Conservation (phyloP, 306 rosid genomes). For the Sicyos baderoa region DNA sequence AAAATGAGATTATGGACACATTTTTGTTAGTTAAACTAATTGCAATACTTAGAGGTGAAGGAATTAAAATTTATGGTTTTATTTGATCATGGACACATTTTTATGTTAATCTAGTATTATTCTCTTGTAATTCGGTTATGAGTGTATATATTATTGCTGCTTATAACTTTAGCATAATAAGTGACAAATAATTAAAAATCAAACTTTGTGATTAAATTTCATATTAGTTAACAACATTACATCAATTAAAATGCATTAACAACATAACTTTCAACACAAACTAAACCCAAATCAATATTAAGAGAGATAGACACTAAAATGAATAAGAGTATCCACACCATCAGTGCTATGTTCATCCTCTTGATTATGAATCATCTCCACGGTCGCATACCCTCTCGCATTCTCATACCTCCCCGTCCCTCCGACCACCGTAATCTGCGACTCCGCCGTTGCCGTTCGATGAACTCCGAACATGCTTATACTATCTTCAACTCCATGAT, state of each 20-base stretch:
- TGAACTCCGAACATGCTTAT: slow-evolving; percentile 76
- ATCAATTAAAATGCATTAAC: not conserved
- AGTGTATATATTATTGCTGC: no score
- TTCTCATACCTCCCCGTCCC: slow-evolving; percentile 61
- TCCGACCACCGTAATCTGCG: slow-evolving; percentile 69
- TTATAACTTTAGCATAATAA: no score
- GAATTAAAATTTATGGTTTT: no score
- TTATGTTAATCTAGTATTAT: no score
- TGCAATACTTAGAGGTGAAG: no score
- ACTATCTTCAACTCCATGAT: slow-evolving; percentile 43
- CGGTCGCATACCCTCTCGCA: slow-evolving; percentile 50
- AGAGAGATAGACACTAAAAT: slow-evolving; percentile 50
- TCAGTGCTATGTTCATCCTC: slow-evolving; percentile 72
- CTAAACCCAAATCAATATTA: not conserved
- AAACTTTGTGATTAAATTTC: slow-evolving; percentile 1
- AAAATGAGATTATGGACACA: no score
- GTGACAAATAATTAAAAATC: not conserved
- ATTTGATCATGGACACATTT: no score
- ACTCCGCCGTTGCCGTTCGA: slow-evolving; percentile 46
- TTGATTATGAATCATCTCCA: slow-evolving; percentile 50
- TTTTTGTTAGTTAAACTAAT: no score
- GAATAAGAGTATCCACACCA: slow-evolving; percentile 50
- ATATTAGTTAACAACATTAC: not conserved
- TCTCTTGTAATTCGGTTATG: no score
- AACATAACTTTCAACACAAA: not conserved